A percentile compares a stretch with the other conserved stretches of the same genome.
These are phyloP conservation scores for Picea glauca DNA, from an alignment of 75 land plant species.

Conservation along the genomic window DNA sequence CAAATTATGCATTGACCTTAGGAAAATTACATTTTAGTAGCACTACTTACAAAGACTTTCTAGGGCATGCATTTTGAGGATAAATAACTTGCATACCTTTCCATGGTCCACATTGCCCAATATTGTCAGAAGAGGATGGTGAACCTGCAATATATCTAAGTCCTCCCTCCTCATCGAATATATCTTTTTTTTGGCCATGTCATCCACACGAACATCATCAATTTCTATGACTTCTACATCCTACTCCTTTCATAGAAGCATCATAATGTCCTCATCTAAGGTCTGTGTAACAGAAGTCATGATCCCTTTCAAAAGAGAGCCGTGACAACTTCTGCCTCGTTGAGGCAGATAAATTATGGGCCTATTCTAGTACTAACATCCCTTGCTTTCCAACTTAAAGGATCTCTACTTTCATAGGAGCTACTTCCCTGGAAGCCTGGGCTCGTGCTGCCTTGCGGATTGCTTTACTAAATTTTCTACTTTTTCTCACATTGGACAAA, in stretches of 20 bases:
- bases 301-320: conserved; percentile 73
- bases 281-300: conserved; percentile 61
- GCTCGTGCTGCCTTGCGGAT: conserved; percentile 79
- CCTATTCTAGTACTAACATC: conserved; percentile 73
- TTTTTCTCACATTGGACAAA: conserved; percentile 44
- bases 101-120: conserved; percentile 99
- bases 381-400: conserved; percentile 86
- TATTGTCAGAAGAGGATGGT: conserved; percentile 94
- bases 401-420: conserved; percentile 88
- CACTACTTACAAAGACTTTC: no score
- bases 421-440: conserved; percentile 77
- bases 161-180: conserved; percentile 96
- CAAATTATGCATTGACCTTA: no score
- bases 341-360: conserved; percentile 68
- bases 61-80: background rate
- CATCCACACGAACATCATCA: conserved; percentile 63
- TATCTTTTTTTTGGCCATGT: conserved; percentile 84
- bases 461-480: conserved; percentile 86
- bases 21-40: no score
- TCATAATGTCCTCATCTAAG: conserved; percentile 79
- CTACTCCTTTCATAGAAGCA: conserved; percentile 82
- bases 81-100: conserved; percentile 48
- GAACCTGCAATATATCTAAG: conserved; percentile 64
- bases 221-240: conserved; percentile 87
- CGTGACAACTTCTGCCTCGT: conserved; percentile 75